Percentiles rank a stretch among this genome's conserved stretches.
Conservation (phyloP, 1,284 basidiomycete genomes). For the Ustilago vetiveriae region DNA sequence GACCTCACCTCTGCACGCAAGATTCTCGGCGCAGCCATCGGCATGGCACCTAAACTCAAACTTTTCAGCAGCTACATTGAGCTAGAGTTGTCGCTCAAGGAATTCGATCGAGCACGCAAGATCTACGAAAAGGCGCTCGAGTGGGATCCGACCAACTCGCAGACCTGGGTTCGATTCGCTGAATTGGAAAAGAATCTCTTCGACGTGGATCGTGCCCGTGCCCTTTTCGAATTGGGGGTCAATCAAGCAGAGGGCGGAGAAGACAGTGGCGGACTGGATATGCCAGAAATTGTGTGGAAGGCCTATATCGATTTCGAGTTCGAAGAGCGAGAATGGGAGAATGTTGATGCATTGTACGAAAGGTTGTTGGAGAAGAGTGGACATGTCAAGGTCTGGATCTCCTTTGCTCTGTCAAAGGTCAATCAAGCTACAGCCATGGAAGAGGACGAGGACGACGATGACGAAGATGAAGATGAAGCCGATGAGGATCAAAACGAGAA, state of each 20-base stretch:
- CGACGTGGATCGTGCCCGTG: constrained; percentile 89
- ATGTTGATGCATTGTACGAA: constrained; percentile 87
- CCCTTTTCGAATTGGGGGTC: constrained; percentile 95
- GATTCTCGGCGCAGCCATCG: constrained; percentile 87
- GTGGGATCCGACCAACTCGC: constrained; percentile 63
- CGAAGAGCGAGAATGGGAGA: constrained; percentile 89
- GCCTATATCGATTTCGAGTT: constrained; percentile 97
- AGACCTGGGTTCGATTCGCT: constrained; percentile 91
- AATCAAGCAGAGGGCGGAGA: constrained; percentile 71
- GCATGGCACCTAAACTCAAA: constrained; percentile 91
- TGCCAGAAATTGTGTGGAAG: constrained; percentile 87
- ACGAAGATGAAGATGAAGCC: constrained; percentile 71
- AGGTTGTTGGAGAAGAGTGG: constrained; percentile 85
- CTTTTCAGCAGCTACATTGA: constrained; percentile 64
- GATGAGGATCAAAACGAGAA: constrained; percentile 68
- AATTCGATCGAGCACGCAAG: constrained; percentile 91
- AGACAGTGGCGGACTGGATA: constrained; percentile 77
- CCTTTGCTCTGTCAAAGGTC: constrained; percentile 68
- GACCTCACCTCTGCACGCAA: constrained; percentile 87
- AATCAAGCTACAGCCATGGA: constrained; percentile 74
- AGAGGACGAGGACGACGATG: constrained; percentile 73
- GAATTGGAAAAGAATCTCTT: constrained; percentile 92
- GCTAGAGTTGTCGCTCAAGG: constrained; percentile 68
- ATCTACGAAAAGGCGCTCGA: constrained; percentile 89
- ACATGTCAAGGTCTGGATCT: constrained; percentile 79